A percentile compares a stretch with the other conserved stretches of the same genome.
phyloP scores from a whole-genome alignment of 352 stramenopile genomes.

The Phytophthora quininea region DNA sequence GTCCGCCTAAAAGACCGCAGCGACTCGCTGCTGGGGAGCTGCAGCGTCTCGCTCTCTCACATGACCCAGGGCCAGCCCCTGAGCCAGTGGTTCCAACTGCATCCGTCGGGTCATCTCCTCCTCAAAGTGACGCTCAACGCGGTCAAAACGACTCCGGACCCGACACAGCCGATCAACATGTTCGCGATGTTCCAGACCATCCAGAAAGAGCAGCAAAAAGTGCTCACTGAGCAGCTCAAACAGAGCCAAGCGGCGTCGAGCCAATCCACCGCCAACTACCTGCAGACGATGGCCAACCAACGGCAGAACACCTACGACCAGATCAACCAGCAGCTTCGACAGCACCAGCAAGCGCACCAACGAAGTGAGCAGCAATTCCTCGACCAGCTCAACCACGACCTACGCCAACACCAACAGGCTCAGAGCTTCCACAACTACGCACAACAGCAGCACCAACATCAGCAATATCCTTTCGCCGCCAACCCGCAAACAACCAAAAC shows the following conservation, averaged over 20 bases:
- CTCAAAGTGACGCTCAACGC: constrained; percentile 34
- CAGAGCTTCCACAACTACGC: neutral
- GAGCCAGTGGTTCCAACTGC: constrained; percentile 54
- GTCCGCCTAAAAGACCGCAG: constrained; percentile 25
- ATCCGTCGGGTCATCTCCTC: constrained; percentile 42
- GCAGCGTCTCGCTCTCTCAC: constrained; percentile 50
- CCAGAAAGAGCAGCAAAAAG: neutral
- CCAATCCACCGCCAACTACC: neutral
- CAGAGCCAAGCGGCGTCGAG: neutral
- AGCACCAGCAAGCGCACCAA: constrained; percentile 14
- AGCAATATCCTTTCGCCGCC: neutral
- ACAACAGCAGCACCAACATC: neutral
- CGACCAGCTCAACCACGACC: neutral
- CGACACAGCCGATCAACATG: constrained; percentile 5
- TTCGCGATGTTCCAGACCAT: neutral
- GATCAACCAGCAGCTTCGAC: constrained; percentile 17
- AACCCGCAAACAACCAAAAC: constrained; percentile 4
- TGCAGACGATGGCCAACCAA: neutral
- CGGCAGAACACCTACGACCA: neutral
- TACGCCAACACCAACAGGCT: neutral
- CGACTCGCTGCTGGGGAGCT: constrained; percentile 38
- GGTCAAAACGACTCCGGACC: constrained; percentile 14
- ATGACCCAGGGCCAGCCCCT: constrained; percentile 33
- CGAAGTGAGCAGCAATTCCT: neutral
- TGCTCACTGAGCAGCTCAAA: neutral